phyloP scores from a whole-genome alignment of 176 grass and related monocot genomes.

The Paspalum vaginatum region DNA sequence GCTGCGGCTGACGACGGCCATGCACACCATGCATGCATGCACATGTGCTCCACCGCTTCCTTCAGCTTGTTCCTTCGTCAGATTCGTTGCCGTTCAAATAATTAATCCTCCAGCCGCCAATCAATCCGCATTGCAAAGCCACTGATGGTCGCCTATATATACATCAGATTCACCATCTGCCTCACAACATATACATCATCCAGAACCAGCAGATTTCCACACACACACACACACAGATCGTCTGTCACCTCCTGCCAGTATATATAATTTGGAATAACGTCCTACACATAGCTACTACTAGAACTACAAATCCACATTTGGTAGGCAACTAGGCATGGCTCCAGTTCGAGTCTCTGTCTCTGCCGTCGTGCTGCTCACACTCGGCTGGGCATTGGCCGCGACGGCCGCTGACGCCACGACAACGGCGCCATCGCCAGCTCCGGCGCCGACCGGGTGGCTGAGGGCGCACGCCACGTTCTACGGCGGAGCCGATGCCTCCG shows the following conservation, averaged over 20 bases:
- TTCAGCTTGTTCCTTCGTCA: not conserved
- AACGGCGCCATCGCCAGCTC: not conserved
- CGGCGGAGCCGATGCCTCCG: constrained; percentile 40
- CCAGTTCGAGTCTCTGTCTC: no score
- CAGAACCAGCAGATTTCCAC: not conserved
- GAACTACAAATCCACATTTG: no score
- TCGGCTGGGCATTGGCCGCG: not conserved
- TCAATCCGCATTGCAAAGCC: not conserved
- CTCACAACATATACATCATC: not conserved
- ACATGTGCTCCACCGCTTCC: not conserved
- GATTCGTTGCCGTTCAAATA: not conserved
- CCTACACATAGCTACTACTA: no score
- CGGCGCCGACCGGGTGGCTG: not conserved
- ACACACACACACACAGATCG: not conserved
- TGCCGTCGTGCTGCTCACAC: no score
- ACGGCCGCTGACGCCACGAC: not conserved
- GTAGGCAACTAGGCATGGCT: no score
- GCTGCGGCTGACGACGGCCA: not conserved
- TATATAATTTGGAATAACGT: no score
- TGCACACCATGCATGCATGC: no score
- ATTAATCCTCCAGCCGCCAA: not conserved
- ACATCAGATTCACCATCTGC: not conserved
- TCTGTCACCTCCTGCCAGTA: no score
- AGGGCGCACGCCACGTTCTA: constrained; percentile 41
- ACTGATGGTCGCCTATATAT: not conserved